Evolutionary conservation across 2,329 filamentous ascomycete genomes (phyloP).

Genomic region (Trichoderma endophyticum): DNA sequence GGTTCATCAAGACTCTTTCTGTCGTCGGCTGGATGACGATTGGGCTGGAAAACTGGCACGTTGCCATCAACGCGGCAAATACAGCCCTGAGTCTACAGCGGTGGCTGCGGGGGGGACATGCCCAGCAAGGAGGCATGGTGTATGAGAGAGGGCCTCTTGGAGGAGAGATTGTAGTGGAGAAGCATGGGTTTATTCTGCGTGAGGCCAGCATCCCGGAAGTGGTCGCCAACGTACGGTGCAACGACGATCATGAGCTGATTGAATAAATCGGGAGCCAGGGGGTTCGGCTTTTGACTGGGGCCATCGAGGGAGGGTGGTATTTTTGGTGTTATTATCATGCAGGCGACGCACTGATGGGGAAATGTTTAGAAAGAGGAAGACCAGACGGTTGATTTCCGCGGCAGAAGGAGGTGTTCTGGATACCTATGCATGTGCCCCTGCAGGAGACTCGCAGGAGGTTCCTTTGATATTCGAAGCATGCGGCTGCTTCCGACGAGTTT

Average conservation of each 20-base stretch:
- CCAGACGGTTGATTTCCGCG: not conserved
- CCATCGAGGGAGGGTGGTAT: not conserved
- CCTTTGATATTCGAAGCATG: not conserved
- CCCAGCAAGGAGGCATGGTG: slow-evolving; percentile 10
- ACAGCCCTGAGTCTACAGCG: slow-evolving; percentile 39
- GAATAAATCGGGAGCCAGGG: not conserved
- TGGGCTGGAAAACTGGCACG: slow-evolving; percentile 48
- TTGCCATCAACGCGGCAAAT: slow-evolving; percentile 37
- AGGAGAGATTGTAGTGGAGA: slow-evolving; percentile 26
- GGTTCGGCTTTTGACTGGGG: not conserved
- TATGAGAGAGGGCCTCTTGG: slow-evolving; percentile 23
- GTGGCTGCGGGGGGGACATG: slow-evolving; percentile 38
- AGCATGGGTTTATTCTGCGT: slow-evolving; percentile 28
- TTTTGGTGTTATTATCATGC: not conserved
- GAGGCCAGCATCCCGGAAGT: slow-evolving; percentile 25
- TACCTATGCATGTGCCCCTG: not conserved
- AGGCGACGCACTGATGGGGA: not conserved
- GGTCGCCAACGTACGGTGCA: slow-evolving; percentile 21
- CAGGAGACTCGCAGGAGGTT: not conserved
- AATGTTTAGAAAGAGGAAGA: not conserved
- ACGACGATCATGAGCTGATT: slow-evolving; percentile 17
- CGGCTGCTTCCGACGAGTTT: not conserved
- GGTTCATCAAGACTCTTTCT: slow-evolving; percentile 46
- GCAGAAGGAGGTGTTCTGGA: not conserved
- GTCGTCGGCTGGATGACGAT: slow-evolving; percentile 44